These are phyloP conservation scores for Candida coquimbonensis DNA, from an alignment of 805 yeast genomes.

Conservation along the genomic window DNA sequence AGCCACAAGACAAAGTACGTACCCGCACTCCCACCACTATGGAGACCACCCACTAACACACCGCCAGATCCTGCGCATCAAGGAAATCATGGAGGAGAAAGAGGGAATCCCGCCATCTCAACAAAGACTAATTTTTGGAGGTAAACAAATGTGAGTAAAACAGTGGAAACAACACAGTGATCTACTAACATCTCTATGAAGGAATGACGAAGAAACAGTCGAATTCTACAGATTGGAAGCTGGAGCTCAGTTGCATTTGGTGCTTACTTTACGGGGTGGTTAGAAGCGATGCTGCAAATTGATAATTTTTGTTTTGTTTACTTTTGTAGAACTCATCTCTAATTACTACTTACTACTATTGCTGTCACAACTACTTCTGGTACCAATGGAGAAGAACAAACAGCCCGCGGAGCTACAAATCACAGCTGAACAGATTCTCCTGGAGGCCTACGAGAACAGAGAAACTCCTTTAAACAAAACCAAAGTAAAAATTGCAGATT, in stretches of 20 bases:
- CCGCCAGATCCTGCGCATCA: constrained; percentile 55
- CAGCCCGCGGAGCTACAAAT: constrained; percentile 47
- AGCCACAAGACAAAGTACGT: constrained; percentile 55
- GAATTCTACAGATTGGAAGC: constrained; percentile 69
- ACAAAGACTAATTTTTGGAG: constrained; percentile 84
- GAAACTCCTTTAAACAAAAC: constrained; percentile 34
- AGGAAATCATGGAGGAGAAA: constrained; percentile 89
- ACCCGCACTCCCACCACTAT: too few species aligned
- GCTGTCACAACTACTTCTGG: too few species aligned
- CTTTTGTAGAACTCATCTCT: neutral
- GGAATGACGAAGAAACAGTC: constrained; percentile 72
- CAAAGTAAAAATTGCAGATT: constrained; percentile 51
- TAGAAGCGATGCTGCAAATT: constrained; percentile 5
- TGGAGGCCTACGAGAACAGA: constrained; percentile 51
- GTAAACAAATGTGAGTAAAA: constrained; percentile 71
- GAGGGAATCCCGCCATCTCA: constrained; percentile 97
- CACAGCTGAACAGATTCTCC: constrained; percentile 56
- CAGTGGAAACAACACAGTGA: neutral
- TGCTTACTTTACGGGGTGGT: constrained; percentile 91
- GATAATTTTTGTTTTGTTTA: neutral
- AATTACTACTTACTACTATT: neutral
- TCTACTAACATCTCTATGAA: constrained; percentile 8
- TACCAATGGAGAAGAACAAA: constrained; percentile 28
- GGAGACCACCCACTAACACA: constrained; percentile 21
- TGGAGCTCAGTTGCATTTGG: constrained; percentile 85